Evolutionary conservation across 257 asterid species (phyloP).

Genomic region (Solanum microdontum): DNA sequence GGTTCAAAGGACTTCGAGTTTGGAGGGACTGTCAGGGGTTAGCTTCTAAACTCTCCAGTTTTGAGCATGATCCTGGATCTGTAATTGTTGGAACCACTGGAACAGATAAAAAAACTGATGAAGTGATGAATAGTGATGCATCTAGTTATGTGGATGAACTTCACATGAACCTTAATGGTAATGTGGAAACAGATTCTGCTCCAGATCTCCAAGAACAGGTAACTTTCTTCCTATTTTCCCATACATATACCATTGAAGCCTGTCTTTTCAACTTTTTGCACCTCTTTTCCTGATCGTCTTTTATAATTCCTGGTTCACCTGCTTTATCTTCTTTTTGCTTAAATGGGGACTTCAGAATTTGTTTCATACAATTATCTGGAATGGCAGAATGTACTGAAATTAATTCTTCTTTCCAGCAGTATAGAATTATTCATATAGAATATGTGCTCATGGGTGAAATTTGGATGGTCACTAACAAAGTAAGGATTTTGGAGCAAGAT

Average conservation of each 20-base stretch:
- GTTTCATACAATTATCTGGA: neutral
- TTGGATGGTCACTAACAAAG: neutral
- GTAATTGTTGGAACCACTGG: conserved; percentile 19
- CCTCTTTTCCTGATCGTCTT: neutral
- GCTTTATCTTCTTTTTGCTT: neutral
- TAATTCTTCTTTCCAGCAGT: neutral
- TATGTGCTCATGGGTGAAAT: neutral
- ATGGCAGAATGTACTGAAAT: neutral
- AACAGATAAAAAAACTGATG: conserved; percentile 21
- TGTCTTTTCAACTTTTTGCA: neutral
- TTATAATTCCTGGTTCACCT: neutral
- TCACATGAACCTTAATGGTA: conserved; percentile 29
- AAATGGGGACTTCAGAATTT: neutral
- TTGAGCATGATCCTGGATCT: conserved; percentile 52
- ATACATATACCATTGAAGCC: neutral
- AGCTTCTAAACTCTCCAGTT: conserved; percentile 62
- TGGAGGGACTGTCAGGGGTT: conserved; percentile 60
- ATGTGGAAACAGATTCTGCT: conserved; percentile 39
- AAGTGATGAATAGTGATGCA: conserved; percentile 31
- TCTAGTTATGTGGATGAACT: conserved; percentile 19
- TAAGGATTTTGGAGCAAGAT: neutral
- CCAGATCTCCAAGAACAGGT: conserved; percentile 92
- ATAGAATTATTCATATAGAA: neutral
- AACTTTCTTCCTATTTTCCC: conserved; percentile 3
- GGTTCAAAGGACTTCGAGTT: conserved; percentile 51